These are phyloP conservation scores for Neckera pumila DNA, from an alignment of 225 moss, liverwort and hornwort genomes.

Conservation along the genomic window DNA sequence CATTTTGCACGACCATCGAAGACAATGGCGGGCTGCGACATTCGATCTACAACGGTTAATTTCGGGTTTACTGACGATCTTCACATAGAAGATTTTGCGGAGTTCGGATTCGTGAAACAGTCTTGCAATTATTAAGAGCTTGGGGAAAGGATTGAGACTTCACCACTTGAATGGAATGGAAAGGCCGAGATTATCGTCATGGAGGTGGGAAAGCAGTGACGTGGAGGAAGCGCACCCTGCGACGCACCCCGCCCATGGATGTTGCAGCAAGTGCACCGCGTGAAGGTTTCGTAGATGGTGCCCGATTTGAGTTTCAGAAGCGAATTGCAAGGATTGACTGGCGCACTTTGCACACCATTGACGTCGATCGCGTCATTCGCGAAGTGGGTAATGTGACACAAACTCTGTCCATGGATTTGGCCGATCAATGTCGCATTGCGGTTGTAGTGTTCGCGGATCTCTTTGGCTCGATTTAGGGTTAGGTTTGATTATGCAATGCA, in stretches of 20 bases:
- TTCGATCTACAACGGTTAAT: not conserved
- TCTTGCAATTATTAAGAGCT: not conserved
- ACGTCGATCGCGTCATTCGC: slow-evolving; percentile 53
- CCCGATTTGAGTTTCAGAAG: slow-evolving; percentile 54
- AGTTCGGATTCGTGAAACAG: not conserved
- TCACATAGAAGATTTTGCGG: not conserved
- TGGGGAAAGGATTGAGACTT: not conserved
- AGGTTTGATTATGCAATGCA: not conserved
- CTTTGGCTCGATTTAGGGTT: not conserved
- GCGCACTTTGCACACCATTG: slow-evolving; percentile 54
- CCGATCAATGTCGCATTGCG: not conserved
- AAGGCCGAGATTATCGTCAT: not conserved
- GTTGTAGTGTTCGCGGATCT: not conserved
- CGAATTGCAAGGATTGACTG: slow-evolving; percentile 58
- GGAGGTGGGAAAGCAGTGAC: not conserved
- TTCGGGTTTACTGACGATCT: not conserved
- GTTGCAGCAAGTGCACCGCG: not conserved
- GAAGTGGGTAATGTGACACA: slow-evolving; percentile 44
- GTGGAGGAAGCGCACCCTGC: not conserved
- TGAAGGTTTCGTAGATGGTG: not conserved
- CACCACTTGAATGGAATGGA: not conserved
- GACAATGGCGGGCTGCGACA: not conserved
- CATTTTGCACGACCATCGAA: not conserved
- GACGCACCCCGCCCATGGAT: not conserved
- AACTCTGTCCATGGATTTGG: not conserved